Conservation (phyloP, 2,329 filamentous ascomycete species). For the Alternaria consortialis region DNA sequence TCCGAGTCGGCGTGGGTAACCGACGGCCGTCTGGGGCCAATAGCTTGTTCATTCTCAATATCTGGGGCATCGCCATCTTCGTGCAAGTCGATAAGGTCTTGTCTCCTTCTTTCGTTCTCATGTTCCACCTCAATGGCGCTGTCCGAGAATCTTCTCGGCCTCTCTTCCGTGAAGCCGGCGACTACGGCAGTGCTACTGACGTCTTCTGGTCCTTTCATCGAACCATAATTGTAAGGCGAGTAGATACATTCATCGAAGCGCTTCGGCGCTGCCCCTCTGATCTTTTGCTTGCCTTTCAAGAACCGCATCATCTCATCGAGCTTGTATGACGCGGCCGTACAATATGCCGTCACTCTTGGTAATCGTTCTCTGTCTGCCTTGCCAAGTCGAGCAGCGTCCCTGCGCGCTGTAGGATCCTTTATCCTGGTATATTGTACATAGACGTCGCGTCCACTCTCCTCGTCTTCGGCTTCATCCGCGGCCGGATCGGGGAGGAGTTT, state of each 20-base stretch:
- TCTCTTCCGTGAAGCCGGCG: slow-evolving; percentile 34
- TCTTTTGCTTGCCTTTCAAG: slow-evolving; percentile 82
- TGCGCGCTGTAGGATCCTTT: slow-evolving; percentile 91
- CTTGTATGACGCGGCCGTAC: slow-evolving; percentile 90
- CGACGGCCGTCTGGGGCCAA: slow-evolving; percentile 34
- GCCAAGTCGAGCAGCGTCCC: slow-evolving; percentile 89
- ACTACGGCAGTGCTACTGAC: slow-evolving; percentile 47
- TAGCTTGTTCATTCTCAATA: slow-evolving; percentile 38
- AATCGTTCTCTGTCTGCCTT: slow-evolving; percentile 90
- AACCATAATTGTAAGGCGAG: slow-evolving; percentile 83
- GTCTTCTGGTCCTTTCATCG: slow-evolving; percentile 51
- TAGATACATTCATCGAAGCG: slow-evolving; percentile 98
- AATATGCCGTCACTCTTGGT: slow-evolving; percentile 94
- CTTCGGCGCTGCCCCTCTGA: slow-evolving; percentile 83
- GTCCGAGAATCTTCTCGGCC: slow-evolving; percentile 75
- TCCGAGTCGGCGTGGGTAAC: slow-evolving; percentile 44
- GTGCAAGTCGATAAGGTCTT: slow-evolving; percentile 71
- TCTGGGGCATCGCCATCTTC: slow-evolving; percentile 46
- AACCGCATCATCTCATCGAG: slow-evolving; percentile 90
- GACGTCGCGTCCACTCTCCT: slow-evolving; percentile 92
- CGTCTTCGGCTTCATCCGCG: slow-evolving; percentile 77
- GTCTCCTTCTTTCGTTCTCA: slow-evolving; percentile 63
- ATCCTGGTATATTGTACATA: slow-evolving; percentile 98
- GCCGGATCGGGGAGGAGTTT: slow-evolving; percentile 96
- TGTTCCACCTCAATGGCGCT: slow-evolving; percentile 75